Evolutionary conservation across 2,329 filamentous ascomycete genomes (phyloP).

Genomic region (Phialemoniopsis sp.): DNA sequence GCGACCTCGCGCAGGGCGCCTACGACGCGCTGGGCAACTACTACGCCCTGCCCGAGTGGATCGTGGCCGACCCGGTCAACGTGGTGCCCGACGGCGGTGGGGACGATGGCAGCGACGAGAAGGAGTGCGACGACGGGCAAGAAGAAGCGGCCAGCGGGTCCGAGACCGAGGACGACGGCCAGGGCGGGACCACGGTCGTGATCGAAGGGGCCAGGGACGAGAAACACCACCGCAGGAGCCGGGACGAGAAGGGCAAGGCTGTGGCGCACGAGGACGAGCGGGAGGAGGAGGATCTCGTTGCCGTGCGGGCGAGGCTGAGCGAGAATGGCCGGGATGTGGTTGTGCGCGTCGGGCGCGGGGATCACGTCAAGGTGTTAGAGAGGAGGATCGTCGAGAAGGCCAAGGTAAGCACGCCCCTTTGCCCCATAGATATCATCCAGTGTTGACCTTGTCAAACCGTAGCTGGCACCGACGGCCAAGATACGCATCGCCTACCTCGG

Average conservation of each 20-base stretch:
- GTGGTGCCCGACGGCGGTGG: constrained; percentile 22
- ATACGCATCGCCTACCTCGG: constrained; percentile 78
- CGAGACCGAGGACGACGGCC: constrained; percentile 1
- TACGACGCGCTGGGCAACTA: constrained; percentile 69
- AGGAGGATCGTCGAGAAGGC: constrained; percentile 60
- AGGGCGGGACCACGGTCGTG: constrained; percentile 11
- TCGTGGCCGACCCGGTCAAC: constrained; percentile 65
- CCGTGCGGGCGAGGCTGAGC: constrained; percentile 60
- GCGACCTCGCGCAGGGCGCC: constrained; percentile 65
- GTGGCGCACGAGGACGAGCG: constrained; percentile 20
- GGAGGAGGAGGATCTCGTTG: constrained; percentile 38
- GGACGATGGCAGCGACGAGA: constrained; percentile 5
- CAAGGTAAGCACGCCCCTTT: constrained; percentile 41
- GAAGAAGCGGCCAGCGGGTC: constrained; percentile 2
- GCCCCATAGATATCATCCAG: background rate
- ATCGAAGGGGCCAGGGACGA: constrained; percentile 34
- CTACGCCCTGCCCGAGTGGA: constrained; percentile 64
- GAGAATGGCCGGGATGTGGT: constrained; percentile 62
- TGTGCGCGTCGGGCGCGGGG: constrained; percentile 51
- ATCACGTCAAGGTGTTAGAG: constrained; percentile 61
- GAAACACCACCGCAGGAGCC: constrained; percentile 30
- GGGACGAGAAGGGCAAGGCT: constrained; percentile 52
- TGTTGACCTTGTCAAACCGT: background rate
- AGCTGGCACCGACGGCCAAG: constrained; percentile 55
- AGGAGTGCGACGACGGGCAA: constrained; percentile 1